Base-by-base conservation (phyloP, 208 protist genomes). In the Leishmania guyanensis region DNA sequence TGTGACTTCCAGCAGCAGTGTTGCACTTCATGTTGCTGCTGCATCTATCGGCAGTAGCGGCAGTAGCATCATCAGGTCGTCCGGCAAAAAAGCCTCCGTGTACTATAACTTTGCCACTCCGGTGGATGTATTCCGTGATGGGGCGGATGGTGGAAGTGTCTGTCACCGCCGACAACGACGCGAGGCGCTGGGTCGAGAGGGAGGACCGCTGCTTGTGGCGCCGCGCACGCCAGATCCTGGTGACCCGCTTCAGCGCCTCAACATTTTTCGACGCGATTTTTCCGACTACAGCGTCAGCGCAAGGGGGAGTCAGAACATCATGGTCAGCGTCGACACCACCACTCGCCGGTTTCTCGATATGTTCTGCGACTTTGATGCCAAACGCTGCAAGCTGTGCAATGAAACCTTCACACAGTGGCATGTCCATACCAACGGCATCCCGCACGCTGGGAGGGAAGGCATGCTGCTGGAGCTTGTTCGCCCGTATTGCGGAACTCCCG, bases 321-420 rank as follows among this genome's bases (percentile, higher is more conserved):
- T 75, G 39, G 71, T 96, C 43, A 94, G 89, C 74, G 84, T 97
- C 2, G 92, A 97, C 81, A 86, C 94, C 0, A 77, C 86, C 8
- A 26, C 89, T 0, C 93, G 93, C 71, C 89, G 88, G 4, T 93
- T 96, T 76, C 43, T 87, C n/a, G 94, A 96, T 46, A 80, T 92
- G 80, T 97, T 97, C 80, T 89, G 84, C 76, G 93, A 97, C 73
- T 95, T 88, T 79, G 93, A 95, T 12, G 79, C 77, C 10, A 93
- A 92, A 72, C 91, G 93, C 6, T 97, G 94, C 79, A 95, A 95
- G 77, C 79, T 97, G 77, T 97, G 94, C 84, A 97, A 96, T 79
- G 94, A 97, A 77, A 81, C 89, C 48, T 95, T 92, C 79, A 43
- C 91, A 46, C 89, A 93, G 78, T 97, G 94, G 94, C 87, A 91